phyloP scores from a whole-genome alignment of 495 filamentous ascomycete genomes.

The Penicillium ochrochloron region DNA sequence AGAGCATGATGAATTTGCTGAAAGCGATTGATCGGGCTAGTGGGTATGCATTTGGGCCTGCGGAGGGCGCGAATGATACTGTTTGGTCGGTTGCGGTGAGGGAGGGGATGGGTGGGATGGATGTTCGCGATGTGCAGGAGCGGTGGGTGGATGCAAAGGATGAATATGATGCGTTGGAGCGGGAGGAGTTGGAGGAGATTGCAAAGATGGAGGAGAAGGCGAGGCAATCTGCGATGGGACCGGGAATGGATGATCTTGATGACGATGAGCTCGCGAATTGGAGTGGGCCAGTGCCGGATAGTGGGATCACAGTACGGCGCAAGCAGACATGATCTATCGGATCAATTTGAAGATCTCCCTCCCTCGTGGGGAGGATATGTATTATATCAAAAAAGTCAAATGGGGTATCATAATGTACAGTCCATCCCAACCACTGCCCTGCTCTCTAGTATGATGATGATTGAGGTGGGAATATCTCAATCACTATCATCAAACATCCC shows the following conservation, averaged over 20 bases:
- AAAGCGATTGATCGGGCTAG: constrained; percentile 86
- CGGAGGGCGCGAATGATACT: constrained; percentile 90
- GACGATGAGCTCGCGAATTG: constrained; percentile 41
- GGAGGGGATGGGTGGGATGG: constrained; percentile 77
- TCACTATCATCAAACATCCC: constrained; percentile 47
- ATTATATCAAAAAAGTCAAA: constrained; percentile 30
- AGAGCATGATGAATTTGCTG: constrained; percentile 90
- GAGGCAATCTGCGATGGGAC: constrained; percentile 23
- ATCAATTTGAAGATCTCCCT: constrained; percentile 3
- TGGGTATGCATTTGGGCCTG: constrained; percentile 90
- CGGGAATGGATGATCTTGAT: constrained; percentile 26
- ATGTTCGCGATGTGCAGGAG: constrained; percentile 88
- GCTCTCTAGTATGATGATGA: background rate
- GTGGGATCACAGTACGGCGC: constrained; percentile 53
- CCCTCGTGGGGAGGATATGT: constrained; percentile 22
- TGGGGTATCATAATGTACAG: constrained; percentile 29
- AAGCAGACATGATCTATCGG: constrained; percentile 35
- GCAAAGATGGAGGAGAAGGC: constrained; percentile 45
- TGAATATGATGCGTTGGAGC: constrained; percentile 81
- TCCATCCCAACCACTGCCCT: background rate
- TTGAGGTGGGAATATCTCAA: constrained; percentile 6
- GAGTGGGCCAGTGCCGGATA: constrained; percentile 41
- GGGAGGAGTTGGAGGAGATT: constrained; percentile 69
- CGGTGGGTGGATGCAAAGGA: constrained; percentile 91
- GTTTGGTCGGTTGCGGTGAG: constrained; percentile 95